These are phyloP conservation scores for Plenodomus biglobosus DNA, from an alignment of 2,329 filamentous ascomycete species.

Conservation along the genomic window DNA sequence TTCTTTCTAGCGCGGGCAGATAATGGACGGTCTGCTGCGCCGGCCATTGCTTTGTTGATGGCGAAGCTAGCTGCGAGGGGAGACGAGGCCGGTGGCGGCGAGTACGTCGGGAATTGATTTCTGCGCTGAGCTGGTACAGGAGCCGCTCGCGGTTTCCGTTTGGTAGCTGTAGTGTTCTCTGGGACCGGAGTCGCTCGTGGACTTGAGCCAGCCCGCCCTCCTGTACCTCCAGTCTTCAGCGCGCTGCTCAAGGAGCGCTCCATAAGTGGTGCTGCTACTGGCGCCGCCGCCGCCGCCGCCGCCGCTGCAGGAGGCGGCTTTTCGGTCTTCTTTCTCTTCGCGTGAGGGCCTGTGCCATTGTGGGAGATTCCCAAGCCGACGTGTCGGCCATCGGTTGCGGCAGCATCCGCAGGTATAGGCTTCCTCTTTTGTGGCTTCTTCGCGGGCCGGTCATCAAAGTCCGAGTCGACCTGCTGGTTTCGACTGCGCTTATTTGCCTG, in stretches of 20 bases:
- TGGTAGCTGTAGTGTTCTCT: conserved; percentile 45
- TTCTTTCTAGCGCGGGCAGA: conserved; percentile 76
- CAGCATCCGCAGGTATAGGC: conserved; percentile 52
- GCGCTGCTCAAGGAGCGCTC: conserved; percentile 67
- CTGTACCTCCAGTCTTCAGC: conserved; percentile 53
- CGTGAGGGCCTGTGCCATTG: conserved; percentile 57
- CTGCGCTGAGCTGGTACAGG: conserved; percentile 75
- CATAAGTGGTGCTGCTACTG: conserved; percentile 51
- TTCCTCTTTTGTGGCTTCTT: conserved; percentile 69
- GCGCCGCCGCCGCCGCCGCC: conserved; percentile 28
- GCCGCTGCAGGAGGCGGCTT: conserved; percentile 52
- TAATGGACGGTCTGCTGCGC: conserved; percentile 58
- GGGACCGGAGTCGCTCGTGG: conserved; percentile 69
- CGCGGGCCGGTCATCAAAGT: conserved; percentile 68
- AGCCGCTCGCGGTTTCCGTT: conserved; percentile 72
- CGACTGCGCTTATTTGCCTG: conserved; percentile 70
- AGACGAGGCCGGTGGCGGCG: conserved; percentile 73
- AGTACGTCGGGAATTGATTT: conserved; percentile 60
- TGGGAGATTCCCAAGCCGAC: conserved; percentile 67
- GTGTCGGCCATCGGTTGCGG: conserved; percentile 42
- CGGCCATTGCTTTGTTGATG: conserved; percentile 56
- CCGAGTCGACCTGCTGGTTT: conserved; percentile 73
- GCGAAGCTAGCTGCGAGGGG: conserved; percentile 69
- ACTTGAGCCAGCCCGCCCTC: conserved; percentile 53
- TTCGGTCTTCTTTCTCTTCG: conserved; percentile 81